Percentiles rank a stretch among this genome's conserved stretches.
phyloP scores from a whole-genome alignment of 164 flowering plant species.

The Houttuynia cordata region DNA sequence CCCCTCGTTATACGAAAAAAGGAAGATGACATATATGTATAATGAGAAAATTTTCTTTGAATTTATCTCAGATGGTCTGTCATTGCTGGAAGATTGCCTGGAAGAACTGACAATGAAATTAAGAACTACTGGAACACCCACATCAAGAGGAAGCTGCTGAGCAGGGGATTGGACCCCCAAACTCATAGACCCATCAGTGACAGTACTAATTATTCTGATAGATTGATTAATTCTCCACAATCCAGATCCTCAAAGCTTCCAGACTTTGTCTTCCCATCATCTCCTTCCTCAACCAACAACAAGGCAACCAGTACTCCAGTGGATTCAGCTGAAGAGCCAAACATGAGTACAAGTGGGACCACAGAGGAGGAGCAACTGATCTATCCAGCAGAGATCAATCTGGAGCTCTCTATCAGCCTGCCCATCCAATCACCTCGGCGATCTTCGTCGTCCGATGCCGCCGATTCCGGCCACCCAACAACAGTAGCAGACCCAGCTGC shows the following conservation, averaged over 20 bases:
- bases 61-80: slow-evolving; percentile 33
- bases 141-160: slow-evolving; percentile 39
- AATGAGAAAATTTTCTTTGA: background rate
- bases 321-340: slow-evolving; percentile 11
- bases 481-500: slow-evolving; percentile 1
- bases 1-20: too few species aligned
- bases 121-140: slow-evolving; percentile 60
- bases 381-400: slow-evolving; percentile 13
- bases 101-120: slow-evolving; percentile 54
- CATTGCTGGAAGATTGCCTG: slow-evolving; percentile 47
- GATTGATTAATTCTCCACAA: background rate
- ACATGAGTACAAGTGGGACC: slow-evolving; percentile 12
- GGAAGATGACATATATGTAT: too few species aligned
- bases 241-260: background rate
- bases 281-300: background rate
- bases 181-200: slow-evolving; percentile 23
- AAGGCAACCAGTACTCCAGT: too few species aligned
- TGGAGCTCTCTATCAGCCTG: slow-evolving; percentile 21
- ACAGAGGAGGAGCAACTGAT: slow-evolving; percentile 10
- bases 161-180: slow-evolving; percentile 37
- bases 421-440: slow-evolving; percentile 6
- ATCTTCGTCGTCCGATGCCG: background rate
- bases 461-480: slow-evolving; percentile 3
- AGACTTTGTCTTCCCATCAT: background rate
- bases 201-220: background rate